Conservation (phyloP, 176 grass and related monocot species). For the Typha latifolia region DNA sequence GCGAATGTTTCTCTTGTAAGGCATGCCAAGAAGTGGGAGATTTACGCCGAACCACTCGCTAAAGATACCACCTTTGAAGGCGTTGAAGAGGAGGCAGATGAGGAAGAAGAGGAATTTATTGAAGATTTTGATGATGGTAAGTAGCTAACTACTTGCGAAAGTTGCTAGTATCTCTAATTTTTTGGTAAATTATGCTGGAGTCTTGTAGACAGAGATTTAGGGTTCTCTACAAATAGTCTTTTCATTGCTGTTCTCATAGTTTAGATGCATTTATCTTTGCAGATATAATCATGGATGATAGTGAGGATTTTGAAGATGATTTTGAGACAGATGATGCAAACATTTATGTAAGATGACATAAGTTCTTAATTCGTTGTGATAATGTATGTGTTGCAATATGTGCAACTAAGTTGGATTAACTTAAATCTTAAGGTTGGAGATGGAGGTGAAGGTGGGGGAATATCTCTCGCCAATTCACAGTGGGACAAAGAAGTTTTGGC, state of each 20-base stretch:
- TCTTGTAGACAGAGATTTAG: too few species aligned
- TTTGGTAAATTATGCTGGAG: not conserved
- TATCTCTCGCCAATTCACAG: constrained; percentile 62
- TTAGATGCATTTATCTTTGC: not conserved
- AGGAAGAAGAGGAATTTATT: not conserved
- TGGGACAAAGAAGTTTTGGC: constrained; percentile 87
- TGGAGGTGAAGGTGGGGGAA: constrained; percentile 80
- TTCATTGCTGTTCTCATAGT: too few species aligned
- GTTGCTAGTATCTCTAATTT: not conserved
- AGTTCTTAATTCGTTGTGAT: not conserved
- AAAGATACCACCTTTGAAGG: constrained; percentile 22
- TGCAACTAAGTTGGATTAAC: not conserved
- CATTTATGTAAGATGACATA: constrained; percentile 32
- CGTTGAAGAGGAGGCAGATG: not conserved
- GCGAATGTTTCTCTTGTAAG: constrained; percentile 29
- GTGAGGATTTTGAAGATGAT: constrained; percentile 36
- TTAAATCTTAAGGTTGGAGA: constrained; percentile 60
- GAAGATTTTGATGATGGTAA: not conserved
- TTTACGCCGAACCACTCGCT: constrained; percentile 7
- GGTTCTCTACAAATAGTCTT: too few species aligned
- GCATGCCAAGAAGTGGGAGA: constrained; percentile 37
- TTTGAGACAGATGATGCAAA: constrained; percentile 43
- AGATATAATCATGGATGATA: constrained; percentile 30
- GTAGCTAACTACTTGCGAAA: not conserved
- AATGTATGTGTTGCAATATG: not conserved